Evolutionary conservation across 2,329 filamentous ascomycete genomes (phyloP).

Genomic region (Phialophora chinensis): DNA sequence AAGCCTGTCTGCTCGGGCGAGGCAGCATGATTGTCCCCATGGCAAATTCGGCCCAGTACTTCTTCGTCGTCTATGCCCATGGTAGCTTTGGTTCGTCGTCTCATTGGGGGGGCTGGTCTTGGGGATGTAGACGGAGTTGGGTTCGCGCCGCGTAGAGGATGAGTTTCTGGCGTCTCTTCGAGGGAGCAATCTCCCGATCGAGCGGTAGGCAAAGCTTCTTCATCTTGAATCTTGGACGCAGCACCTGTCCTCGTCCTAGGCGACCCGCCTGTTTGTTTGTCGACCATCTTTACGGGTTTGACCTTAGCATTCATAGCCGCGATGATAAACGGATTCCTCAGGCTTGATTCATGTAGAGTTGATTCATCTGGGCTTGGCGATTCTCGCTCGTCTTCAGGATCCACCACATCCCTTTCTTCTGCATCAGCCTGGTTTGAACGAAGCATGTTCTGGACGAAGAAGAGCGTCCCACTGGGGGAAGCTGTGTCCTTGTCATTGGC

Average conservation of each 20-base stretch:
- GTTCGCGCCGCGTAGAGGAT: neutral
- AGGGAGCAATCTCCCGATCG: neutral
- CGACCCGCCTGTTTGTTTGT: neutral
- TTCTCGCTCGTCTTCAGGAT: conserved; percentile 1
- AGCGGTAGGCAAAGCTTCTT: neutral
- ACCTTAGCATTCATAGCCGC: conserved; percentile 43
- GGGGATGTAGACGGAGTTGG: conserved; percentile 18
- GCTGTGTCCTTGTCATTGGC: neutral
- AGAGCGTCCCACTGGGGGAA: neutral
- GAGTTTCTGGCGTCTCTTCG: neutral
- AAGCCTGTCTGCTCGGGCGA: conserved; percentile 8
- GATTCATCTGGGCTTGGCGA: neutral
- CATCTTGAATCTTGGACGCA: neutral
- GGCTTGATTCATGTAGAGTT: neutral
- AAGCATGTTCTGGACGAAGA: conserved; percentile 13
- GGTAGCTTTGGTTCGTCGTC: conserved; percentile 16
- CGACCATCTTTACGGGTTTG: conserved; percentile 29
- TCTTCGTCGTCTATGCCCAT: conserved; percentile 1
- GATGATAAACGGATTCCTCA: conserved; percentile 47
- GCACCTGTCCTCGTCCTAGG: neutral
- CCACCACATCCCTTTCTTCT: neutral
- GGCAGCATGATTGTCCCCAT: neutral
- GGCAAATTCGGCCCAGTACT: neutral
- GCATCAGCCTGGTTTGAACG: neutral
- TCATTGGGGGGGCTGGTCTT: conserved; percentile 32